phyloP scores from a whole-genome alignment of 78 protist genomes.

The Dictyostelium citrinum region DNA sequence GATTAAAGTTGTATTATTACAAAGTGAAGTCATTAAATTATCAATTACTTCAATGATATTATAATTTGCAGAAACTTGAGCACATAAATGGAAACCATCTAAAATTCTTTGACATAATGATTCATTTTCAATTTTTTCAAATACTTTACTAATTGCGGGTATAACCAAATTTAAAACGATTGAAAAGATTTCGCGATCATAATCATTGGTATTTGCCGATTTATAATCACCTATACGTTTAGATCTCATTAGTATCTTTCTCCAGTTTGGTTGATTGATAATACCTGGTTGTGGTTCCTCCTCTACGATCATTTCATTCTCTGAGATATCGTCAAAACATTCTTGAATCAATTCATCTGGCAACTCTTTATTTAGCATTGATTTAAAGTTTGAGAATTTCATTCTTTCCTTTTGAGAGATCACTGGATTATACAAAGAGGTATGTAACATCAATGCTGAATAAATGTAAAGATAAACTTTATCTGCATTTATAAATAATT shows the following conservation, averaged over 20 bases:
- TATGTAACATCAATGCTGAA: conserved; percentile 87
- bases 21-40: conserved; percentile 60
- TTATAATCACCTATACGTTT: conserved; percentile 1
- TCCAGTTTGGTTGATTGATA: conserved; percentile 17
- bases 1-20: conserved; percentile 53
- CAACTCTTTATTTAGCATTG: background rate
- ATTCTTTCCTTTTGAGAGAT: conserved; percentile 18
- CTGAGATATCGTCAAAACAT: conserved; percentile 19
- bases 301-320: background rate
- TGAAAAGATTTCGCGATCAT: conserved; percentile 67
- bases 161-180: conserved; percentile 46
- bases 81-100: conserved; percentile 78
- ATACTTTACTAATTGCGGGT: conserved; percentile 65
- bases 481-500: conserved; percentile 37
- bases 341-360: conserved; percentile 20
- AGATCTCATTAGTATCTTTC: conserved; percentile 13
- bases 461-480: conserved; percentile 75
- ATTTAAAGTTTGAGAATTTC: background rate
- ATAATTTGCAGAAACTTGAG: conserved; percentile 75
- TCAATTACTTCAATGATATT: conserved; percentile 70
- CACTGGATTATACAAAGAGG: conserved; percentile 4
- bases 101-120: conserved; percentile 35
- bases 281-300: conserved; percentile 26
- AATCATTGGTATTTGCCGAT: conserved; percentile 15
- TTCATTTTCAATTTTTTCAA: conserved; percentile 74